phyloP scores from a whole-genome alignment of 306 rosid genomes.

The Albizia julibrissin region DNA sequence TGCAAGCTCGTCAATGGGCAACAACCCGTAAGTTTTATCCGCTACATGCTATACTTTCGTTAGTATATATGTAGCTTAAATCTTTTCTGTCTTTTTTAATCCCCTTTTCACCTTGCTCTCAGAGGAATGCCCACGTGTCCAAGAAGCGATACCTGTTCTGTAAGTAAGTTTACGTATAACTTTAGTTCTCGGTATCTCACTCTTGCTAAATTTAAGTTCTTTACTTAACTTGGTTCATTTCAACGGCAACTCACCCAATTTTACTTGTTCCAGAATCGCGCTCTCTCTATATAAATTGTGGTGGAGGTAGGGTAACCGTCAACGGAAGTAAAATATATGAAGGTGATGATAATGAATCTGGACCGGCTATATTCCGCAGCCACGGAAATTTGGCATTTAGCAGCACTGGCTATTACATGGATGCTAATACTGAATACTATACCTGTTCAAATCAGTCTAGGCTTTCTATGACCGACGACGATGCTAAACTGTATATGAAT shows the following conservation, averaged over 20 bases:
- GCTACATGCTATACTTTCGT: neutral
- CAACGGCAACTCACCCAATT: neutral
- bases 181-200: neutral
- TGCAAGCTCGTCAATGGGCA: constrained; percentile 39
- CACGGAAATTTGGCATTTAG: constrained; percentile 53
- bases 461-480: constrained; percentile 15
- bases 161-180: constrained; percentile 44
- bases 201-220: neutral
- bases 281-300: constrained; percentile 42
- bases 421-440: constrained; percentile 4
- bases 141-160: constrained; percentile 34
- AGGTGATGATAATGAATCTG: neutral
- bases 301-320: neutral
- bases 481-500: constrained; percentile 43
- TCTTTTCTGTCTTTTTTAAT: constrained; percentile 22
- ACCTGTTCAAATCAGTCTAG: neutral
- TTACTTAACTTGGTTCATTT: neutral
- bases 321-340: neutral
- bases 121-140: constrained; percentile 56
- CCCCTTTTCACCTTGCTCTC: constrained; percentile 27
- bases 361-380: neutral
- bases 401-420: constrained; percentile 51
- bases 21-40: constrained; percentile 35
- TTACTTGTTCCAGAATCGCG: neutral
- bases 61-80: neutral